Base-by-base conservation (phyloP, 192 early-diverging fungal species). In the Rhizophagus sp. region DNA sequence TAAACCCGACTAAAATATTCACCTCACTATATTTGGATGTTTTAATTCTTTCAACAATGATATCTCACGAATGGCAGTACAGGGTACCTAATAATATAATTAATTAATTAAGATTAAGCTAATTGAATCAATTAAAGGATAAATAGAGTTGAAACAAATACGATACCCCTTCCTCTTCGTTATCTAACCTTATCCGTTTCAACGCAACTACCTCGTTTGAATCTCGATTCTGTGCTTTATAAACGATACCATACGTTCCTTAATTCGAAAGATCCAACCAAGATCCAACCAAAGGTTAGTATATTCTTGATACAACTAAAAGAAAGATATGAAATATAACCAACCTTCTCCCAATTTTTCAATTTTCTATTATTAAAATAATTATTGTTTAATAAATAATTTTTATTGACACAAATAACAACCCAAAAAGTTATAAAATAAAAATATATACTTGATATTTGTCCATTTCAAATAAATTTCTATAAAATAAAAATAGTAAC, bases 171-270 rank as follows among this genome's bases (percentile, higher is more conserved):
- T 96, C 94, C 83, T 95, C 94, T 79, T 95, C 94, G 80, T 96
- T 96, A 81, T 96, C 95, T 63, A 95, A 87, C 27, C 94, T 91
- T 81, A 96, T 95, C 49, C 97, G 92, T 86, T 99, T 99, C 74
- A 99, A 87, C 27, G 98, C 98, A 10, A 99, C 97, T n/a, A 99
- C 94, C 79, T 97, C 97, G 81, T 93, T 93, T 24, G 93, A 96
- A 62, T 97, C 95, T 78, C 93, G 87, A 88, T 97, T 96, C 84
- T 99, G 97, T 3, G 97, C 98, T 87, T 99, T 99, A 92, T 99
- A 99, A 4, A 99, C 98, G 72, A 98, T 96, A 47, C 97, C 98
- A 83, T 98, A 99, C 4, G 98, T 98, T 76, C 94, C 91, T 91
- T 84, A 12, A 73, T 27, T 49, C 10, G 2, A 12, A 78, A 69